These are phyloP conservation scores for Solanum pinnatisectum DNA, from an alignment of 257 asterid genomes.

Conservation along the genomic window DNA sequence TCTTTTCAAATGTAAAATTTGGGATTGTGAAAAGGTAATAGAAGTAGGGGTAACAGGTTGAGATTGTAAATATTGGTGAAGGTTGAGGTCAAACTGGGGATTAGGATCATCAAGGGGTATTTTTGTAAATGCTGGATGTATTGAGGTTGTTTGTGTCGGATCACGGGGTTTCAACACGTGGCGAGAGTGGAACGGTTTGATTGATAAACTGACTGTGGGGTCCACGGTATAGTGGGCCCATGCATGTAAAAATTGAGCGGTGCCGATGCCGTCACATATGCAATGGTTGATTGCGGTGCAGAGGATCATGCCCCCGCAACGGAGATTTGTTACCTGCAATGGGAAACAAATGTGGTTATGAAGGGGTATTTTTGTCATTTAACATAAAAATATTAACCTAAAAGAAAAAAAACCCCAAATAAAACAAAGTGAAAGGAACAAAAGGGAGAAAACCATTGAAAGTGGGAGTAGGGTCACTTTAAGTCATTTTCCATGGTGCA, in stretches of 20 bases:
- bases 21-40: slow-evolving; percentile 41
- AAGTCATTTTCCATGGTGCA: not conserved
- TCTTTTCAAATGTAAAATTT: slow-evolving; percentile 47
- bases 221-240: slow-evolving; percentile 62
- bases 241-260: slow-evolving; percentile 69
- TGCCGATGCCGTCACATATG: slow-evolving; percentile 70
- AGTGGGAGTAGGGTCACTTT: slow-evolving; percentile 17
- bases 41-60: slow-evolving; percentile 54
- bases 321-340: slow-evolving; percentile 58
- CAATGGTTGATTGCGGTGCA: slow-evolving; percentile 72
- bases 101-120: not conserved
- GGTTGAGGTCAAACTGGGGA: slow-evolving; percentile 18
- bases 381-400: not conserved
- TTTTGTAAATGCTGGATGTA: slow-evolving; percentile 42
- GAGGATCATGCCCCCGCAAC: slow-evolving; percentile 68
- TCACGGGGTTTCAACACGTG: slow-evolving; percentile 52
- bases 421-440: not conserved
- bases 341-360: not conserved
- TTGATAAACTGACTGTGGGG: slow-evolving; percentile 13
- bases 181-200: slow-evolving; percentile 51
- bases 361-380: not conserved
- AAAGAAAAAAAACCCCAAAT: not conserved
- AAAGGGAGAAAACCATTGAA: slow-evolving; percentile 3
- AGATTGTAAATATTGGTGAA: slow-evolving; percentile 37
- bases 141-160: slow-evolving; percentile 27